Evolutionary conservation across 768 basidiomycete species (phyloP), one percentile per base, ranked within the genome.

Genomic region (Macrolepiota albuminosa): DNA sequence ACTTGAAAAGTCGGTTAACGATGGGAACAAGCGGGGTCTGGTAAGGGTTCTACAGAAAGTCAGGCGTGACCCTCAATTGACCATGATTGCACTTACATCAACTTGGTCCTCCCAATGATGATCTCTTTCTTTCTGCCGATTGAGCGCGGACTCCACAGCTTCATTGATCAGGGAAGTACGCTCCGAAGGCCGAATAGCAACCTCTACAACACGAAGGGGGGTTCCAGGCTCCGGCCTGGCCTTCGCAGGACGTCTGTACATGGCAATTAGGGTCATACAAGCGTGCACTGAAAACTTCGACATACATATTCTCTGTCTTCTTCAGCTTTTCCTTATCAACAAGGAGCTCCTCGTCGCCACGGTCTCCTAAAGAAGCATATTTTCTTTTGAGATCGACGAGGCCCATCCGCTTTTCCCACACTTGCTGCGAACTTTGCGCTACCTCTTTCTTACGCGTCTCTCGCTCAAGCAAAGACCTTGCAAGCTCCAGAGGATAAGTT

Each of bases 81-180:
- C 33, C 11, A 33, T 13, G 14, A 40, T 9, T 24, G 52, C 2
- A 72, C 82, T 69, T 68, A 93, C 90, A 72, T 97, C 95, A 63
- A 92, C 80, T 55, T 80, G 77, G 68, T 98, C 95, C 65, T 96
- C 95, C 88, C 93, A 96, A 53, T 85, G 81, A 52, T 86, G 81
- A 66, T 95, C 90, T 51, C 79, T 72, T 52, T 94, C 89, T 69
- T 87, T 88, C 70, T 87, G 86, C 52, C 76, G 76, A 29, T 71
- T 76, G 68, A 88, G 71, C 48, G 82, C 78, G n/a, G 77, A 77
- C 67, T 88, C 90, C 69, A 89, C 81, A 68, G 81, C 80, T 49
- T 78, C 79, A 58, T 76, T 80, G 62, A 93, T 87, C 11, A 78
- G 73, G 1, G 77, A 76, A 51, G 81, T 74, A 33, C 91, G 85